Conservation (phyloP, 768 basidiomycete species). For the Collybia mongolica region DNA sequence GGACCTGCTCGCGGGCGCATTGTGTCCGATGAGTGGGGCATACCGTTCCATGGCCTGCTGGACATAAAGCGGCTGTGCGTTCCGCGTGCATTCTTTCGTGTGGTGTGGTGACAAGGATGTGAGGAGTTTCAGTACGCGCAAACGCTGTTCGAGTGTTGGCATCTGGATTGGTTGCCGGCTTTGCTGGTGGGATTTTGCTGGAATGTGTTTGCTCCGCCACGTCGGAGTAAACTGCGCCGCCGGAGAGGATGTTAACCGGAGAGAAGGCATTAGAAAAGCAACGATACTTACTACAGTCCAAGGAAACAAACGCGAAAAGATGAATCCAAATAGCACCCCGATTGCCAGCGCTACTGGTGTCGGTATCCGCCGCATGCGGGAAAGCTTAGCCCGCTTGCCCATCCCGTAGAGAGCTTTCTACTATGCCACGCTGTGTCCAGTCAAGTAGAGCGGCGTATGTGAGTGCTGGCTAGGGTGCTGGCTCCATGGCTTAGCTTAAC, state of each 20-base stretch:
- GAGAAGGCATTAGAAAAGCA: slow-evolving; percentile 4
- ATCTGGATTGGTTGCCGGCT: slow-evolving; percentile 65
- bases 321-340: slow-evolving; percentile 60
- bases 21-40: slow-evolving; percentile 77
- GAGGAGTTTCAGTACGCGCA: slow-evolving; percentile 82
- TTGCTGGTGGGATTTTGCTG: slow-evolving; percentile 48
- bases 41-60: slow-evolving; percentile 89
- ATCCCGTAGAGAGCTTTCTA: slow-evolving; percentile 1
- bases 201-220: slow-evolving; percentile 57
- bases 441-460: background rate
- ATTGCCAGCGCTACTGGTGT: slow-evolving; percentile 56
- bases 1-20: slow-evolving; percentile 51
- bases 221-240: slow-evolving; percentile 31
- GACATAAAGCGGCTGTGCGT: slow-evolving; percentile 79
- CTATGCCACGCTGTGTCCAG: background rate
- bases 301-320: slow-evolving; percentile 52
- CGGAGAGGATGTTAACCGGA: background rate
- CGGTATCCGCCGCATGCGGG: slow-evolving; percentile 45
- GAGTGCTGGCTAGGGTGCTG: background rate
- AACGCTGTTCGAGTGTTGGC: slow-evolving; percentile 82
- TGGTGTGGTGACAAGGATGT: slow-evolving; percentile 88
- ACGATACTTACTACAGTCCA: slow-evolving; percentile 35
- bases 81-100: slow-evolving; percentile 88
- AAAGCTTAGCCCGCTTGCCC: slow-evolving; percentile 8
- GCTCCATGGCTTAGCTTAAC: background rate